A percentile compares a stretch with the other conserved stretches of the same genome.
Evolutionary conservation across 805 yeast genomes (phyloP).

Genomic region (Candida verbasci): DNA sequence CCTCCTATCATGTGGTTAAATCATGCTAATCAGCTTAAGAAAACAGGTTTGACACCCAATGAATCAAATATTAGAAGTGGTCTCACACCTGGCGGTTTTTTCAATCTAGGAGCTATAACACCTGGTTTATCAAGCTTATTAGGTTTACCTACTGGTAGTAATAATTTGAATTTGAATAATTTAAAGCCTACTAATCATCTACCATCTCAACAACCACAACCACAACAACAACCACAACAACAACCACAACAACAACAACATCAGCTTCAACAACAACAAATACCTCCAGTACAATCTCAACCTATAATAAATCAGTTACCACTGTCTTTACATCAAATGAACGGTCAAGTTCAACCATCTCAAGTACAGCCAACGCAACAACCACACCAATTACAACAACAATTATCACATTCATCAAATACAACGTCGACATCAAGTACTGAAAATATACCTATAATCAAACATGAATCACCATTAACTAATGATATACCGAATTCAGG

Average conservation of each 20-base stretch:
- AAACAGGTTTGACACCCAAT: constrained; percentile 70
- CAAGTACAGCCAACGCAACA: neutral
- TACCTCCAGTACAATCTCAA: constrained; percentile 6
- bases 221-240: constrained; percentile 4
- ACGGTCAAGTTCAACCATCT: constrained; percentile 1
- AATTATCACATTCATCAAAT: too few species aligned
- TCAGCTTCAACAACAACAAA: constrained; percentile 7
- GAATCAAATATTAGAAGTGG: constrained; percentile 72
- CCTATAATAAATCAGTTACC: constrained; percentile 11
- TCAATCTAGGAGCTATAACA: constrained; percentile 42
- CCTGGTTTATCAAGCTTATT: constrained; percentile 43
- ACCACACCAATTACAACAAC: too few species aligned
- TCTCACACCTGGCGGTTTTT: constrained; percentile 54
- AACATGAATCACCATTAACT: neutral
- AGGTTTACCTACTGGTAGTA: constrained; percentile 20
- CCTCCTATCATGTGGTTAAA: constrained; percentile 45
- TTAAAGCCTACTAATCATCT: neutral
- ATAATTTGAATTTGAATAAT: neutral
- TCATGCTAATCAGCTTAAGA: constrained; percentile 17
- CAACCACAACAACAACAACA: constrained; percentile 8
- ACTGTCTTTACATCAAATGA: constrained; percentile 6
- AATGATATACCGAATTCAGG: neutral
- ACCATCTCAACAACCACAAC: neutral
- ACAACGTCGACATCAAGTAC: neutral
- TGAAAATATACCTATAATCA: neutral